Evolutionary conservation across 2,329 filamentous ascomycete species (phyloP), one percentile per base, ranked within the genome.

Genomic region (Ceratocystis variospora): DNA sequence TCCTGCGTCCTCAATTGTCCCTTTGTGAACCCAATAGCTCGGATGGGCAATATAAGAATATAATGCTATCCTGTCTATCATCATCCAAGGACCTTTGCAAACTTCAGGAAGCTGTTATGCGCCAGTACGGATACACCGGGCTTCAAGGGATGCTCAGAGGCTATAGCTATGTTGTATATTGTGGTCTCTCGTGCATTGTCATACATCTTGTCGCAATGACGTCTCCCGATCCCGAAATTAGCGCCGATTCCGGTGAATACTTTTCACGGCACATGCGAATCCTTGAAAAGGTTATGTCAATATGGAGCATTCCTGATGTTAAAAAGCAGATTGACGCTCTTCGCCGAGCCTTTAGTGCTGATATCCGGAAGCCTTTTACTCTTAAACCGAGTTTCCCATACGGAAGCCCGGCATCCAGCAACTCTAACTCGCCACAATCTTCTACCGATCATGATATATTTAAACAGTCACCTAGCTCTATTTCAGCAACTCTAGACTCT

Each of bases 221-320:
- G 15, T 96, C 91, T 19, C 93, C 94, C 19, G 92, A 97, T 73
- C 89, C 90, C 0, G 89, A 94, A 48, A 83, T 96, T 67, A 92
- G 94, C 73, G 79, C 81, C 0, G 90, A 96, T 74, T 90, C 93
- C 5, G 83, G 89, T 41, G 88, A 93, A 69, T 97, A 88, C 73
- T 97, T 97, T 72, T 88, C 90, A 1, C 83, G 93, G 61, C 92
- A 96, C 71, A 96, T 97, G 93, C 86, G 92, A 66, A 87, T 97
- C 46, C 79, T 97, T 67, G 93, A 97, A 74, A 87, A 85, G 70
- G 94, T 91, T 71, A 89, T 90, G 73, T 81, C 83, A 7, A 85
- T 86, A 3, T 95, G 90, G 88, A 88, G 90, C 1, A 90, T 95
- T 83, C 87, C 89, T 1, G 92, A 96, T 71, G 88, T 96, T 77